Percentiles rank a stretch among this genome's conserved stretches.
Evolutionary conservation across 352 stramenopile species (phyloP).

Genomic region (Peronospora belbahrii): DNA sequence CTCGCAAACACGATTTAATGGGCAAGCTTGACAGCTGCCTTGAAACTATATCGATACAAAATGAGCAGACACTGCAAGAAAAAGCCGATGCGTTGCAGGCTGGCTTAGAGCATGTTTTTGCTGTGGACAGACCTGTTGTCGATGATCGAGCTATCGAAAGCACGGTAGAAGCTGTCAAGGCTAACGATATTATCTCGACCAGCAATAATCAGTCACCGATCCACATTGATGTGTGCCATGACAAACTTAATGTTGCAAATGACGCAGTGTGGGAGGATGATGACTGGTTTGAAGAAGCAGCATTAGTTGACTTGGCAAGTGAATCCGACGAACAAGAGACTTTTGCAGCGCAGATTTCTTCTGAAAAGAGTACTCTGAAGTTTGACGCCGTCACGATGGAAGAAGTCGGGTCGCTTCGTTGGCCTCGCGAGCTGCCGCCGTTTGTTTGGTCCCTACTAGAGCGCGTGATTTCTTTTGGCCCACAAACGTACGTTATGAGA

Average conservation of each 20-base stretch:
- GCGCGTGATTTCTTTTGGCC: constrained; percentile 32
- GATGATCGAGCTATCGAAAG: background rate
- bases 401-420: constrained; percentile 7
- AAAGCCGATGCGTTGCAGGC: constrained; percentile 10
- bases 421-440: constrained; percentile 22
- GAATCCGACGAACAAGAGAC: constrained; percentile 16
- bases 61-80: constrained; percentile 15
- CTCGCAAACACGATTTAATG: constrained; percentile 23
- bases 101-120: constrained; percentile 15
- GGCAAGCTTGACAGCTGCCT: constrained; percentile 24
- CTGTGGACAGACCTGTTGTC: background rate
- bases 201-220: background rate
- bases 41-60: constrained; percentile 5
- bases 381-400: constrained; percentile 27
- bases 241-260: constrained; percentile 3
- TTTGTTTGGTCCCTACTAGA: constrained; percentile 40
- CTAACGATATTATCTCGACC: background rate
- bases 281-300: constrained; percentile 22
- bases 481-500: constrained; percentile 59
- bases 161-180: background rate
- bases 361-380: constrained; percentile 21
- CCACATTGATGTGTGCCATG: background rate
- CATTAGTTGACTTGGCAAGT: constrained; percentile 3
- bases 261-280: constrained; percentile 17
- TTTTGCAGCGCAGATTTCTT: constrained; percentile 17